Evolutionary conservation across 495 filamentous ascomycete genomes (phyloP), one percentile per base, ranked within the genome.

Genomic region (Thermothielavioides terrestris): DNA sequence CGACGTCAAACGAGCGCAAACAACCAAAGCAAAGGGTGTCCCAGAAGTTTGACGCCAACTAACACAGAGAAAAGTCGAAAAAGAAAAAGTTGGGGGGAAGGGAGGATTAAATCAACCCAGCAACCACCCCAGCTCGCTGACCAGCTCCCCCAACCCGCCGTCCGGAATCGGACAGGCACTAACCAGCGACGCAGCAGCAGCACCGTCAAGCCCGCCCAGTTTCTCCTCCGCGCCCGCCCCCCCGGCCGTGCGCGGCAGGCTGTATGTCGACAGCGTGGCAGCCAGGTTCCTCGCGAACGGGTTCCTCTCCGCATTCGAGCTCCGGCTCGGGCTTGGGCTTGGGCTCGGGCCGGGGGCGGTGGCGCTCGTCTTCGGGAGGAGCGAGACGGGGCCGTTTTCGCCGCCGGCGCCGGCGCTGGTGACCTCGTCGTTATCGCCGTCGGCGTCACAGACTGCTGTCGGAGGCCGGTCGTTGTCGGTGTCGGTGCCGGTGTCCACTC

Each of bases 81-180:
- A 52, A 52, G 26, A 31, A 22, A 42, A 50, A 6, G n/a, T n/a
- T n/a, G n/a, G n/a, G n/a, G n/a, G n/a, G n/a, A 27, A 38, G 27
- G 20, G 17, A 38, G 38, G 20, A 27, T 20, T 22, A 21, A 46
- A 73, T 69, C 22, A 66, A 56, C 36, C 58, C n/a, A 64, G 68
- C 65, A 75, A 69, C 71, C 69, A 76, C 23, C 68, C 66, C 52
- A 72, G 44, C 53, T 75, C 71, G 36, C 36, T 67, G 14, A 72
- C 61, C 17, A 76, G 44, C 26, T 74, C 69, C 12, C 68, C 66
- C 28, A 74, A 52, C 15, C 69, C 67, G 2, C 66, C 53, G 37
- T 69, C 65, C 7, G 69, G 59, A 9, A 62, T 60, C 12, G 64
- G 64, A 18, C 61, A 65, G 31, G 50, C 46, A 14, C 67, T 59